Evolutionary conservation across 306 rosid species (phyloP).

Genomic region (Geum urbanum): DNA sequence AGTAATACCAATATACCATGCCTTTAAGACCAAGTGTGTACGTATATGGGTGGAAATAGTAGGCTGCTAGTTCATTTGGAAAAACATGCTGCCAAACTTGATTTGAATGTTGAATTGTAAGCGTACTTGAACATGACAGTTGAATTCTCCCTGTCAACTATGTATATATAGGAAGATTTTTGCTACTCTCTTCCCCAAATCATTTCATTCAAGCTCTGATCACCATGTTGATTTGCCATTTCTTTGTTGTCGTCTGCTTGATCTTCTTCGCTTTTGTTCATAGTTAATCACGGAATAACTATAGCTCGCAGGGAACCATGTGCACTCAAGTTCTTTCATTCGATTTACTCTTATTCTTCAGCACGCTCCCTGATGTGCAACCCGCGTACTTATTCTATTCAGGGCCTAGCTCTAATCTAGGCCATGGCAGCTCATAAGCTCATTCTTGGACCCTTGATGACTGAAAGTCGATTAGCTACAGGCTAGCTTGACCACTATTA

Average conservation of each 20-base stretch:
- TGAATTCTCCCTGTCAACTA: neutral
- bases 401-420: neutral
- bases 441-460: neutral
- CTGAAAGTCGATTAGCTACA: neutral
- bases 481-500: neutral
- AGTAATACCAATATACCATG: neutral
- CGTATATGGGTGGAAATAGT: neutral
- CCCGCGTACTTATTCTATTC: no score
- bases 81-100: neutral
- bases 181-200: neutral
- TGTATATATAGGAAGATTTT: neutral
- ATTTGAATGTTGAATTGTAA: neutral
- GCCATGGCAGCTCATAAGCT: neutral
- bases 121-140: neutral
- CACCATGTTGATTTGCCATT: neutral
- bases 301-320: neutral
- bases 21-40: neutral
- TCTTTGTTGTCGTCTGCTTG: constrained; percentile 13
- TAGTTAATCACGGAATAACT: neutral
- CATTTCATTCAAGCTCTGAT: neutral
- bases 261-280: constrained; percentile 12
- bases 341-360: neutral
- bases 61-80: constrained; percentile 4
- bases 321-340: neutral
- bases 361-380: no score